phyloP scores from a whole-genome alignment of 331 rosid genomes.

The Malus hybrid region DNA sequence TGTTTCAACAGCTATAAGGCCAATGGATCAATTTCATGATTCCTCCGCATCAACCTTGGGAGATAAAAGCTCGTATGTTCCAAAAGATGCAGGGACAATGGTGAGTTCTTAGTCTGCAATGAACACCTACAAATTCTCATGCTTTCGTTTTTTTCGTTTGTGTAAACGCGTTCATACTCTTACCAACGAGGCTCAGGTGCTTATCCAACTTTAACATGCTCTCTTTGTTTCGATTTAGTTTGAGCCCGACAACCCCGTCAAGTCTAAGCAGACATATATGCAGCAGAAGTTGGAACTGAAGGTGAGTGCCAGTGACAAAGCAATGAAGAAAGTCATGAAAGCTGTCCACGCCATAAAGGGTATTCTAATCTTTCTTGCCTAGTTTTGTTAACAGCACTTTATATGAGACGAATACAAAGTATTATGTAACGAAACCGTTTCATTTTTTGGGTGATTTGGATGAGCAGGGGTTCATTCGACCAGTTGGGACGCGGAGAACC shows the following conservation, averaged over 20 bases:
- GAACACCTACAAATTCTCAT: not conserved
- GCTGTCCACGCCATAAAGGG: not conserved
- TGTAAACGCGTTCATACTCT: not conserved
- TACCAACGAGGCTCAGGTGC: not conserved
- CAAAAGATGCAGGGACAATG: not conserved
- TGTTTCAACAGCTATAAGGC: not conserved
- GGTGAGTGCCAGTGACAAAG: not conserved
- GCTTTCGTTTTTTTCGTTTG: not conserved
- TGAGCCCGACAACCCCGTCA: not conserved
- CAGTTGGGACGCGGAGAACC: not conserved
- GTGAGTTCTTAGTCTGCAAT: not conserved
- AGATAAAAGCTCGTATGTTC: not conserved
- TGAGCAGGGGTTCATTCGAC: not conserved
- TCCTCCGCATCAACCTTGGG: constrained; percentile 18
- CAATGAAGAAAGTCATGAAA: not conserved
- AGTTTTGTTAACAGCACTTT: not conserved
- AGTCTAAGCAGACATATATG: not conserved
- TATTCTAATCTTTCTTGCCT: not conserved
- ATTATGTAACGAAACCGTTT: not conserved
- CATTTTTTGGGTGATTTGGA: not conserved
- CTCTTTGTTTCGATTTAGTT: not conserved
- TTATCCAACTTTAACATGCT: not conserved
- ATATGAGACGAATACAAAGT: no score
- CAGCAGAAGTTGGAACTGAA: not conserved
- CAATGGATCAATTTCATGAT: not conserved